Percentiles rank a stretch among this genome's conserved stretches.
These are phyloP conservation scores for Phytophthora sp. DNA, from an alignment of 352 stramenopile species.

Conservation along the genomic window DNA sequence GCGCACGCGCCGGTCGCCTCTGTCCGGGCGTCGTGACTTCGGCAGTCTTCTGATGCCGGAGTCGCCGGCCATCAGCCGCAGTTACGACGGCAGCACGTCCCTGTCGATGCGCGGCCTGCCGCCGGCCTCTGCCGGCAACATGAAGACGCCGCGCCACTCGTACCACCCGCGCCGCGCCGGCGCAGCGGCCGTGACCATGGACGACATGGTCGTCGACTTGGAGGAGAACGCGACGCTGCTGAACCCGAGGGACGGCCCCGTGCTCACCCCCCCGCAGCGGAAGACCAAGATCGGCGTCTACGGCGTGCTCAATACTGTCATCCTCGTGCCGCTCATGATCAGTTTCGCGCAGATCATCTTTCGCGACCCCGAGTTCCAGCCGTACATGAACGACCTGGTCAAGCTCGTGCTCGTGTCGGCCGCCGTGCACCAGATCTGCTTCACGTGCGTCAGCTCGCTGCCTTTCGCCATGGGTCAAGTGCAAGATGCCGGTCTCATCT, in stretches of 20 bases:
- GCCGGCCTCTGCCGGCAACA: conserved; percentile 13
- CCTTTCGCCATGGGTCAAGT: conserved; percentile 98
- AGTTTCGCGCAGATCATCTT: conserved; percentile 98
- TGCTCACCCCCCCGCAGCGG: conserved; percentile 31
- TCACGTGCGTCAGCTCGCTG: conserved; percentile 91
- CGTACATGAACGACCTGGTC: conserved; percentile 91
- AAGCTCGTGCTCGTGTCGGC: conserved; percentile 94
- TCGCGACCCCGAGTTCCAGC: conserved; percentile 90
- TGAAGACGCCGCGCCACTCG: conserved; percentile 62
- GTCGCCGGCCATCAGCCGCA: conserved; percentile 41
- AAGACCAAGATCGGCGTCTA: conserved; percentile 82
- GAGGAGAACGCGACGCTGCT: conserved; percentile 31
- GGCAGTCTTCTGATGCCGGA: conserved; percentile 19
- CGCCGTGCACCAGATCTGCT: conserved; percentile 84
- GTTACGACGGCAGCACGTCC: conserved; percentile 44
- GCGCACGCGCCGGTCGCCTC: conserved; percentile 35
- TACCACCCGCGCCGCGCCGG: conserved; percentile 46
- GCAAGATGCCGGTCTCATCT: conserved; percentile 99
- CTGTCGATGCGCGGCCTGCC: conserved; percentile 25
- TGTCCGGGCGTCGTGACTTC: conserved; percentile 24
- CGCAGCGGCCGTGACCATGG: conserved; percentile 12
- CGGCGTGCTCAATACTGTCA: conserved; percentile 94
- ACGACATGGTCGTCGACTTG: conserved; percentile 43
- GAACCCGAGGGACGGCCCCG: conserved; percentile 8
- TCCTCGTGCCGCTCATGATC: conserved; percentile 89